Percentiles rank a stretch among this genome's conserved stretches.
Evolutionary conservation across 805 yeast species (phyloP).

Genomic region (Hanseniaspora hatyaiensis): DNA sequence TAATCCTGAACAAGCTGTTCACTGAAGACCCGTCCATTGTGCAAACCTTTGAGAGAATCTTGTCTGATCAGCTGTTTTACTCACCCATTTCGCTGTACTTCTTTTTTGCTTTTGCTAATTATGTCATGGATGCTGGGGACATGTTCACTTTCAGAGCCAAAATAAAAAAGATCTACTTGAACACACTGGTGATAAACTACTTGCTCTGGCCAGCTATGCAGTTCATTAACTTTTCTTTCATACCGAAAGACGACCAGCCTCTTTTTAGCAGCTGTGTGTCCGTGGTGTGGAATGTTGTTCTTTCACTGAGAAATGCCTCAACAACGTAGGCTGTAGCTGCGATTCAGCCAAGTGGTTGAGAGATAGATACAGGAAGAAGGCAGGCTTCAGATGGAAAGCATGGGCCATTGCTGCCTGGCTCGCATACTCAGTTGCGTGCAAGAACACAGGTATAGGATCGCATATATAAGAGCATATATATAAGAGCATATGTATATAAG

Average conservation of each 20-base stretch:
- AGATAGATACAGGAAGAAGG: too few relatives aligned
- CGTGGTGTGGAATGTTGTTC: slow-evolving; percentile 87
- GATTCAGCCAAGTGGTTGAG: too few relatives aligned
- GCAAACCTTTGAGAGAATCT: slow-evolving; percentile 71
- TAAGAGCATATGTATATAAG: background rate
- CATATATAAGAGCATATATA: too few relatives aligned
- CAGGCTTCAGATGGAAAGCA: too few relatives aligned
- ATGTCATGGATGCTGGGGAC: slow-evolving; percentile 65
- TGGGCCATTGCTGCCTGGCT: too few relatives aligned
- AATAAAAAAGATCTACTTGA: slow-evolving; percentile 51
- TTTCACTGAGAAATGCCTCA: slow-evolving; percentile 66
- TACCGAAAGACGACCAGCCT: slow-evolving; percentile 68
- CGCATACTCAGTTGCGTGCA: too few relatives aligned
- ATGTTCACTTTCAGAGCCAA: slow-evolving; percentile 52
- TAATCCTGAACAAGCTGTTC: slow-evolving; percentile 63
- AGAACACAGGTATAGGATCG: too few relatives aligned
- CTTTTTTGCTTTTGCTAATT: slow-evolving; percentile 75
- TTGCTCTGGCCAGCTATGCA: slow-evolving; percentile 78
- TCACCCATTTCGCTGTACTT: slow-evolving; percentile 75
- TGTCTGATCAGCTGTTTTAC: slow-evolving; percentile 80
- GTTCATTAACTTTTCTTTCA: slow-evolving; percentile 55
- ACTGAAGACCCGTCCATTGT: slow-evolving; percentile 73
- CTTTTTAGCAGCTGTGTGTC: slow-evolving; percentile 82
- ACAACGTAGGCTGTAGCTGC: too few relatives aligned
- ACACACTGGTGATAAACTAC: slow-evolving; percentile 56